Evolutionary conservation across 1,284 basidiomycete genomes (phyloP), one percentile per base, ranked within the genome.

Genomic region (Wallemia hederae): DNA sequence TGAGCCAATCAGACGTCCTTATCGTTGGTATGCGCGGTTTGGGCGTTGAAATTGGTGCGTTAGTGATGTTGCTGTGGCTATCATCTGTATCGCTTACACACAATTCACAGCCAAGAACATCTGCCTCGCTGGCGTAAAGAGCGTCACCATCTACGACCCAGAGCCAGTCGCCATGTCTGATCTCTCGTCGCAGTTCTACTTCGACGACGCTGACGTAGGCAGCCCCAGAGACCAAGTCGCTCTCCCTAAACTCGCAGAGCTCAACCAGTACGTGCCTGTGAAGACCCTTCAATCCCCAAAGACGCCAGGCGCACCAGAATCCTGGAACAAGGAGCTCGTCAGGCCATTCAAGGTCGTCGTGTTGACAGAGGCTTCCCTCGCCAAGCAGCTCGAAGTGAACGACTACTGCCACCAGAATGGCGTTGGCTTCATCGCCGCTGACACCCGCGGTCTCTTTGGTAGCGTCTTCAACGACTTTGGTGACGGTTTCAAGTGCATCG

Each of bases 401-500:
- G 86, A 90, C 64, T 94, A 85, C 80, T 87, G 87, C 22, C 88
- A 90, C 68, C 70, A 75, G 62, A 84, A 92, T 68, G 84, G 82
- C 29, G 83, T 98, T 61, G 81, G 85, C 69, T 98, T 98, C 72
- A 85, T 97, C 66, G 74, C 90, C 59, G 82, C 91, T 26, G 89
- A 92, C 68, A 90, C 89, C 27, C 80, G 84, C 62, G 94, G 94
- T 63, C 78, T 99, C 34, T 99, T 99, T 69, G 94, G 88, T 82
- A 81, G 83, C 62, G 83, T 85, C 24, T 99, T 99, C 77, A 94
- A 86, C 70, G 94, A 99, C 73, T 97, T 99, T 69, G 94, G 94
- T 2, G 72, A 81, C 55, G 85, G 87, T 69, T 99, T 98, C 70
- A 81, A 86, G 26, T 92, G 89, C 68, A 86, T 91, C 33, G 94